These are phyloP conservation scores for Chlorella vulgaris DNA, from an alignment of 139 green algal species.

Conservation along the genomic window DNA sequence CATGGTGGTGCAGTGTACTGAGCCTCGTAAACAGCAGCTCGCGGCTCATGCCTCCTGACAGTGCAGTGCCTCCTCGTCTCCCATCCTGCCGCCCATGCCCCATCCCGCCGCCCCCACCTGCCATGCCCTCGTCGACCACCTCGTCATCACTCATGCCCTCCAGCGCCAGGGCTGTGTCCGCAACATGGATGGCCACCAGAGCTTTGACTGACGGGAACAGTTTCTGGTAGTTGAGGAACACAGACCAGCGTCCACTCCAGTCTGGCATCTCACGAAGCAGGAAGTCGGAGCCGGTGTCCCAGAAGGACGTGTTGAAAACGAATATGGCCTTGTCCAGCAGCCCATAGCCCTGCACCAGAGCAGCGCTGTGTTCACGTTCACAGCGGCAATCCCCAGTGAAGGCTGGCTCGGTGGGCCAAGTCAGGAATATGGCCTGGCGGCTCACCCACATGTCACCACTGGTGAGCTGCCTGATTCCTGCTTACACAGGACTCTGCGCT, in stretches of 20 bases:
- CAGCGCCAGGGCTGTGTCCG: conserved; percentile 40
- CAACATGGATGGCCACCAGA: conserved; percentile 58
- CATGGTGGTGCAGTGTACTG: background rate
- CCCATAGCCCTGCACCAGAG: conserved; percentile 23
- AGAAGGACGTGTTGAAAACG: conserved; percentile 72
- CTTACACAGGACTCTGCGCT: no score
- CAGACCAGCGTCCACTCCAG: conserved; percentile 38
- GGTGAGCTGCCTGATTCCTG: no score
- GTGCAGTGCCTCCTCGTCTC: no score
- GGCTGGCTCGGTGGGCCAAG: no score
- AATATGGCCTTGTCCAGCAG: conserved; percentile 65
- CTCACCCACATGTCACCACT: no score
- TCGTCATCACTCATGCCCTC: conserved; percentile 45
- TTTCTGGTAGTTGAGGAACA: conserved; percentile 44
- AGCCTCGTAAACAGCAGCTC: no score
- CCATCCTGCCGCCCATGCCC: background rate
- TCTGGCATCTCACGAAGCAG: conserved; percentile 46
- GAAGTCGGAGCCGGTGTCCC: conserved; percentile 65
- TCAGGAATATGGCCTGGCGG: no score
- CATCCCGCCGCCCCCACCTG: background rate
- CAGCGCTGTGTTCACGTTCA: no score
- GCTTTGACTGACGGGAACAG: conserved; percentile 36
- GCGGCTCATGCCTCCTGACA: no score
- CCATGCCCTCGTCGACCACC: conserved; percentile 23
- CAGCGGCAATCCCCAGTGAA: background rate